Conservation (phyloP, 495 filamentous ascomycete species). For the Trypethelium eluteriae region DNA sequence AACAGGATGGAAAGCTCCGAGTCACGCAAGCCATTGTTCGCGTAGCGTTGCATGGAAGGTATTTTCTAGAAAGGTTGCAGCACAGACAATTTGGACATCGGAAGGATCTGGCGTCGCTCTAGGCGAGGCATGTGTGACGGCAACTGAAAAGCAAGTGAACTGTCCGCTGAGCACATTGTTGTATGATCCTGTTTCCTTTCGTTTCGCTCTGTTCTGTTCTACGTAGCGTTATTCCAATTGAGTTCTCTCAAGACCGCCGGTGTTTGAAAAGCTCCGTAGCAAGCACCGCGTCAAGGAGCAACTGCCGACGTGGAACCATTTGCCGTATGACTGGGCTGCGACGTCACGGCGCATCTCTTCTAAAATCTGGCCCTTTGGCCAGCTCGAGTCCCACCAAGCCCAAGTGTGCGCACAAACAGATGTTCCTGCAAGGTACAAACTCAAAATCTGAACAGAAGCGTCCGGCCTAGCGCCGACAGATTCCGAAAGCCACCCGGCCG, state of each 20-base stretch:
- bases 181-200: not conserved
- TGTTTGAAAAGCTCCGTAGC: not conserved
- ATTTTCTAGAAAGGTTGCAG: constrained; percentile 11
- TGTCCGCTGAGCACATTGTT: not conserved
- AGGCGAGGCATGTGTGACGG: not conserved
- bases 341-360: not conserved
- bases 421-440: constrained; percentile 12
- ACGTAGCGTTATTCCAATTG: too few relatives aligned
- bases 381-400: not conserved
- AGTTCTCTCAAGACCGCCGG: not conserved
- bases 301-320: not conserved
- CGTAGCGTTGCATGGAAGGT: constrained; percentile 10
- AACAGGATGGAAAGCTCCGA: not conserved
- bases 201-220: not conserved
- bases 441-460: not conserved
- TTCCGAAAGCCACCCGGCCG: not conserved
- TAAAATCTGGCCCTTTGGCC: not conserved
- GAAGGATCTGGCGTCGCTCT: not conserved
- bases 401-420: not conserved
- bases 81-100: not conserved
- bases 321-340: not conserved
- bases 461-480: not conserved
- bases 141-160: not conserved
- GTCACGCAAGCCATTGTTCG: constrained; percentile 6
- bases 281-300: not conserved